A percentile compares a stretch with the other conserved stretches of the same genome.
Evolutionary conservation across 2,329 filamentous ascomycete genomes (phyloP).

Genomic region (Aureobasidium sp.): DNA sequence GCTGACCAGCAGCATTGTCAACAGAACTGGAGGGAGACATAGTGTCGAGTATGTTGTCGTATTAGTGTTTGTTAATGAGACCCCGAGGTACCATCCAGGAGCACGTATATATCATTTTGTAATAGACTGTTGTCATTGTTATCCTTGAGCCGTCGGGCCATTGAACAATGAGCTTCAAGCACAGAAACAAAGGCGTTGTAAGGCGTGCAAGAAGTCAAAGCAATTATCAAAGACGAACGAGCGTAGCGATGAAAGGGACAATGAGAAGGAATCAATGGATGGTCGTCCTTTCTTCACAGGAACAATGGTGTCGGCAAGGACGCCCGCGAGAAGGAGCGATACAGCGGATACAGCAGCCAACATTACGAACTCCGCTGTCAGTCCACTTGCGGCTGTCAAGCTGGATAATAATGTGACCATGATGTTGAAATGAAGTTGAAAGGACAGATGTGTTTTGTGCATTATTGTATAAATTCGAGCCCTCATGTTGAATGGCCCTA

Average conservation of each 20-base stretch:
- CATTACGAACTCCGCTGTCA: background rate
- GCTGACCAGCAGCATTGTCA: background rate
- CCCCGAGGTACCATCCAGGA: background rate
- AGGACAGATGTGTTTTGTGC: background rate
- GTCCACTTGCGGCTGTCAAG: background rate
- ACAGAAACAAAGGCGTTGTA: too few relatives aligned
- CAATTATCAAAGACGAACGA: too few relatives aligned
- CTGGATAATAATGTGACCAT: too few relatives aligned
- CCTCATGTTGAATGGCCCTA: background rate
- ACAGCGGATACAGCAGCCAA: background rate
- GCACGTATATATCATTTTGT: background rate
- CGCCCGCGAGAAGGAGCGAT: background rate
- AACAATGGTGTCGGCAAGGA: background rate
- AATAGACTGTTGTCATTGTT: too few relatives aligned
- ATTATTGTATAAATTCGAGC: background rate
- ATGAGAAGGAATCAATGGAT: too few relatives aligned
- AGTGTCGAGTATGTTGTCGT: background rate
- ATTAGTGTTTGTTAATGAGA: background rate
- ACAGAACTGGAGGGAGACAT: background rate
- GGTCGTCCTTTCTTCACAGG: background rate
- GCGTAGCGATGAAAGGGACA: too few relatives aligned
- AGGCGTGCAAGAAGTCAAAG: too few relatives aligned
- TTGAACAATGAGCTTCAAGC: too few relatives aligned
- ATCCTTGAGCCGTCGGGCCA: too few relatives aligned
- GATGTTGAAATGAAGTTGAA: background rate